Evolutionary conservation across 441 rosid species (phyloP), one percentile per base, ranked within the genome.

Genomic region (Croton setiger): DNA sequence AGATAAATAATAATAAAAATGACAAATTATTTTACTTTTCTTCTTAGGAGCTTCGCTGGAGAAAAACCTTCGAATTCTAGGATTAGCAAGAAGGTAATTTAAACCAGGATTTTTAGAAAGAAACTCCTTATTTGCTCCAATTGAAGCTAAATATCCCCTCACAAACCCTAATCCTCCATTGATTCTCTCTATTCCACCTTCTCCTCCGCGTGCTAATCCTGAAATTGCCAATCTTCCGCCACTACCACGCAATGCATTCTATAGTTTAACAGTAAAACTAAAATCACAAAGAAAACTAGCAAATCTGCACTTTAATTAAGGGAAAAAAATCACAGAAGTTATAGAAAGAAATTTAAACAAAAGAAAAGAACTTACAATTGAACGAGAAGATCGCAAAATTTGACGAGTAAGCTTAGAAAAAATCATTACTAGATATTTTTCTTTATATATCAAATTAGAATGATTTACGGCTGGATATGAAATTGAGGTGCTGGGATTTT

Each of bases 391-490:
- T 64, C 88, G 87, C 60, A 87, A 67, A 23, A 79, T 0, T 14
- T 85, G 77, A 54, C 91, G 88, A 43, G 81, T 72, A 45, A 89
- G 83, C 88, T 84, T 88, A 0, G 88, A 88, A 66, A 85, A 85
- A 0, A 86, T 85, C 96, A 91, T 91, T 45, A 41, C 20, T 13
- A 31, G 66, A 36, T 17, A 11, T 27, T 0, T 27, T 27, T 27
- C n/a, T 27, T 27, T 27, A 27, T 27, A 2, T 27, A 27, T n/a
- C n/a, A 27, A 27, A 53, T 8, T 4, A 17, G 3, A 51, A 3
- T 15, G 6, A 51, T 51, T 15, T 51, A 5, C n/a, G 20, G 8
- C 7, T 39, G 11, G 8, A 39, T 5, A 39, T 9, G 8, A 39
- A 39, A 39, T 39, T 39, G 43, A 39, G 2, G 43, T 39, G 8